These are phyloP conservation scores for Candida frijolesensis DNA, from an alignment of 1,139 yeast species.

Conservation along the genomic window DNA sequence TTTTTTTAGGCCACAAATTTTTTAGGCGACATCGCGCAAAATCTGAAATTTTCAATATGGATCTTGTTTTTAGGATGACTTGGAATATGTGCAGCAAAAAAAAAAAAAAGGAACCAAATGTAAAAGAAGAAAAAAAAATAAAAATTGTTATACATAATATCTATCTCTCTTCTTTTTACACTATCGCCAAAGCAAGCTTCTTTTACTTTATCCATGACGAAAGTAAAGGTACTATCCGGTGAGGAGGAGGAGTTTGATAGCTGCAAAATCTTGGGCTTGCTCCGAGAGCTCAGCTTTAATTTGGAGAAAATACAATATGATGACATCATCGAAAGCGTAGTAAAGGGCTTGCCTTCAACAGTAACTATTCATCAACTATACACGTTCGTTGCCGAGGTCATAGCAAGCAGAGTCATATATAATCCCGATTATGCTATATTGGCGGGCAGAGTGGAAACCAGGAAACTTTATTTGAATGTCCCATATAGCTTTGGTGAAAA, in stretches of 20 bases:
- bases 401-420: slow-evolving; percentile 46
- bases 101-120: background rate
- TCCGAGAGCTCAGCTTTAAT: slow-evolving; percentile 20
- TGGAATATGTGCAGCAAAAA: slow-evolving; percentile 13
- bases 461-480: slow-evolving; percentile 31
- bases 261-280: slow-evolving; percentile 18
- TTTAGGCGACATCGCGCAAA: background rate
- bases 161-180: background rate
- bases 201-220: background rate
- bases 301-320: slow-evolving; percentile 28
- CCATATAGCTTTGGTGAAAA: slow-evolving; percentile 36
- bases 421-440: slow-evolving; percentile 51
- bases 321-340: slow-evolving; percentile 24
- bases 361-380: slow-evolving; percentile 35
- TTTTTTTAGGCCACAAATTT: too few species aligned
- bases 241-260: slow-evolving; percentile 17
- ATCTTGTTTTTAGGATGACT: background rate
- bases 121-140: background rate
- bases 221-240: slow-evolving; percentile 10
- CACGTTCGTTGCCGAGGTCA: slow-evolving; percentile 43
- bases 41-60: background rate
- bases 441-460: slow-evolving; percentile 49
- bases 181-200: background rate
- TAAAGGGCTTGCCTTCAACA: slow-evolving; percentile 34
- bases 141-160: background rate